Evolutionary conservation across 1,139 yeast genomes (phyloP), one percentile per base, ranked within the genome.

Genomic region (Magnusiomyces suaveolens): DNA sequence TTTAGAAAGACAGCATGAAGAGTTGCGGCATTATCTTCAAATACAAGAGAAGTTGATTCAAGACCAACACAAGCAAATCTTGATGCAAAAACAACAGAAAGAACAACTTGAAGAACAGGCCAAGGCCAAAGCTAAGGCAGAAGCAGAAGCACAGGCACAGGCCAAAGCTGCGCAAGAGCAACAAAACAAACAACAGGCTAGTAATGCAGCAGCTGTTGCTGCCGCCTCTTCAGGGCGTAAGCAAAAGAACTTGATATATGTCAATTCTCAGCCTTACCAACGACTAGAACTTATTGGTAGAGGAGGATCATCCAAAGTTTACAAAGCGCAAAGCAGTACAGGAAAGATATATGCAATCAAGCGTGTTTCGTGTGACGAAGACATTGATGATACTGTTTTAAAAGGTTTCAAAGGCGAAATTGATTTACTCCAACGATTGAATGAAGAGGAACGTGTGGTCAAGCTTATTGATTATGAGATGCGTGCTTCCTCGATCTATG

Each of bases 291-390:
- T 87, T 21, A 69, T 92, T 20, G 98, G 98, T 16, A 78, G 85
- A 63, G 98, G 98, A 36, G 98, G 98, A 0, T 80, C 97, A 0
- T 89, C 97, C 0, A 87, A 85, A 64, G 98, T 92, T 20, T 92
- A 84, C 72, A 84, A 85, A 62, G 96, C 86, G 0, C 83, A 81
- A 60, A 74, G 83, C 0, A 67, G 75, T 2, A 77, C 75, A 54
- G 65, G 66, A 41, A 79, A 78, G 60, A 70, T 80, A 1, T 87
- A 79, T 68, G 98, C 98, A 0, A 75, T 92, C 50, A 92, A 92
- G 64, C 80, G 84, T 60, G 97, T 92, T 0, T 74, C 81, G 0
- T 82, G 87, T 65, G 94, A 84, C 65, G 64, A 65, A 20, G 89
- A 84, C 60, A 84, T 84, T 66, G 96, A 89, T 62, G 85, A 82